Evolutionary conservation across 2,329 filamentous ascomycete genomes (phyloP), one percentile per base, ranked within the genome.

Genomic region (Aspergillus sp.): DNA sequence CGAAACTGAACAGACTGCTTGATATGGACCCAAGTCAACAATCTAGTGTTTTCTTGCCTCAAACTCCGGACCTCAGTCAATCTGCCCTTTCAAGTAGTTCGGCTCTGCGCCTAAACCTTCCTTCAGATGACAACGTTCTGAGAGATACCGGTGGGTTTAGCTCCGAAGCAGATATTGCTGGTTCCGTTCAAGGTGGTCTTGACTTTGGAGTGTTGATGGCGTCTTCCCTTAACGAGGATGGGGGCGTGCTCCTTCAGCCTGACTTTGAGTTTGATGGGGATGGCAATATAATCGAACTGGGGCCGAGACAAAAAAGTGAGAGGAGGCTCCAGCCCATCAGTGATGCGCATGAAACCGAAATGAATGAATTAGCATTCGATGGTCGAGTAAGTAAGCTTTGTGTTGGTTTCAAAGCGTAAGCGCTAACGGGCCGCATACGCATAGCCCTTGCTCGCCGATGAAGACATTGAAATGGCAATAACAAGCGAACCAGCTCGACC

Each of bases 241-340:
- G 73, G 11, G 75, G 80, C 19, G 70, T 80, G 17, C 71, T 82
- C 56, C 70, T 80, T 35, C 82, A 85, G n/a, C 76, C 80, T 21
- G 81, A 82, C 52, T 86, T 89, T 63, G 81, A 79, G 39, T 82
- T 89, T 62, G 86, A 87, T 62, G 84, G 80, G 14, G 80, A 88
- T 59, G 86, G 86, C 7, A 82, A 84, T 61, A 72, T 88, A 5
- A 68, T 83, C 31, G 82, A 85, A 51, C 68, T 83, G 45, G 64
- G 64, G 25, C 51, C 37, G 9, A 56, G 43, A 3, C 45, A 60
- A 14, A 48, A 51, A 17, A 57, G 31, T 43, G 61, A 47, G 49
- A 55, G 21, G 59, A 56, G 39, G 68, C 48, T 54, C 59, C 62
- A 62, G 33, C 50, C 64, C 9, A 64, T 62, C 33, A 71, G 66